Percentiles rank a stretch among this genome's conserved stretches.
Conservation (phyloP, 768 basidiomycete species). For the Hydnum rufescens region DNA sequence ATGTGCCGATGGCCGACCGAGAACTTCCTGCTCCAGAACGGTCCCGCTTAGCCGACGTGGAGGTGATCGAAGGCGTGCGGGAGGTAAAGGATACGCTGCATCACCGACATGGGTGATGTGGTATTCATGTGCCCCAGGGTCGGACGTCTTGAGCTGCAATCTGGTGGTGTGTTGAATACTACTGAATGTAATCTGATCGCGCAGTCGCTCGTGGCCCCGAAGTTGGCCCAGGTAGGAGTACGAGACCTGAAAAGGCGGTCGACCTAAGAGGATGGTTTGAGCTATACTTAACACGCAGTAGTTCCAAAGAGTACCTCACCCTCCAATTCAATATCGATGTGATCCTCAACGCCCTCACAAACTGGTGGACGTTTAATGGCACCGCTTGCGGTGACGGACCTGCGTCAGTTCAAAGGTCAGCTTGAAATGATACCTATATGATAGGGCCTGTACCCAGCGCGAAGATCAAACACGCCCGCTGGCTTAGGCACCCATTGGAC, state of each 20-base stretch:
- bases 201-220: neutral
- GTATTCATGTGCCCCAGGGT: slow-evolving; percentile 67
- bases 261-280: slow-evolving; percentile 24
- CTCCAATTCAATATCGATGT: slow-evolving; percentile 66
- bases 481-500: slow-evolving; percentile 73
- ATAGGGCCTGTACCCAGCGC: slow-evolving; percentile 7
- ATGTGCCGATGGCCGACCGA: slow-evolving; percentile 56
- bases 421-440: slow-evolving; percentile 21
- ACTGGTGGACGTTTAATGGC: slow-evolving; percentile 58
- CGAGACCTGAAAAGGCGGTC: slow-evolving; percentile 73
- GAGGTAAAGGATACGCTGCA: slow-evolving; percentile 53
- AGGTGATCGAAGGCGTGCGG: neutral
- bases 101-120: slow-evolving; percentile 83
- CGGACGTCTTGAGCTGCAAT: slow-evolving; percentile 62
- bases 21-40: slow-evolving; percentile 72
- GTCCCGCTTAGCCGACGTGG: slow-evolving; percentile 24
- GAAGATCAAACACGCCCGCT: slow-evolving; percentile 37
- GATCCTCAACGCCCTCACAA: slow-evolving; percentile 63
- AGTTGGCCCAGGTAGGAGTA: slow-evolving; percentile 1
- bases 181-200: slow-evolving; percentile 64
- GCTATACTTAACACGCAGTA: neutral
- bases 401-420: neutral
- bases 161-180: slow-evolving; percentile 65
- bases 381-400: slow-evolving; percentile 39
- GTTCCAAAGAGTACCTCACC: slow-evolving; percentile 23